phyloP scores from a whole-genome alignment of 2,329 filamentous ascomycete genomes.

The Kalmusia sp. region DNA sequence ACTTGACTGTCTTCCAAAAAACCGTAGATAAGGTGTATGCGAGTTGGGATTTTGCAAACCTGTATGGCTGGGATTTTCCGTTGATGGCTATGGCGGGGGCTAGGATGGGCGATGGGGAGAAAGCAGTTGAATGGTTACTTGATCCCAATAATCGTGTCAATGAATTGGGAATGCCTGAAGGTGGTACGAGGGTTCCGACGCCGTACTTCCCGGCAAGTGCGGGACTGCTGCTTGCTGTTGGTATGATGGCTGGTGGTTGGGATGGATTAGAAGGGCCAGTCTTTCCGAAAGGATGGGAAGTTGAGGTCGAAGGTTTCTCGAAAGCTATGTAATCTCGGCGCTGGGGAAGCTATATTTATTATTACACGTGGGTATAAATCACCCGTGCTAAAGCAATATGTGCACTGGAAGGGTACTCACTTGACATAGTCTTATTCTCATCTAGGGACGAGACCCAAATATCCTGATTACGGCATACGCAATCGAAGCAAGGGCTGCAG shows the following conservation, averaged over 20 bases:
- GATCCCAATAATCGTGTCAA: slow-evolving; percentile 62
- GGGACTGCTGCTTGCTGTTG: slow-evolving; percentile 59
- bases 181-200: slow-evolving; percentile 61
- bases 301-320: slow-evolving; percentile 57
- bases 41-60: slow-evolving; percentile 44
- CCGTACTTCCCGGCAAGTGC: slow-evolving; percentile 64
- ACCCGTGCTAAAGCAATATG: too few relatives aligned
- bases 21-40: slow-evolving; percentile 38
- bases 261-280: slow-evolving; percentile 56
- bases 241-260: slow-evolving; percentile 66
- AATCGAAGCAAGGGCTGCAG: too few relatives aligned
- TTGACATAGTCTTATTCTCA: too few relatives aligned
- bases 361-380: too few relatives aligned
- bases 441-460: too few relatives aligned
- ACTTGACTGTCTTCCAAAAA: slow-evolving; percentile 35
- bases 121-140: slow-evolving; percentile 50
- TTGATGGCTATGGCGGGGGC: slow-evolving; percentile 41
- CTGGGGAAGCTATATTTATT: neutral
- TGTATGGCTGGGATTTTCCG: slow-evolving; percentile 45
- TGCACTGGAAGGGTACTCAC: too few relatives aligned
- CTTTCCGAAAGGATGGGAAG: slow-evolving; percentile 59
- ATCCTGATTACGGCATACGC: too few relatives aligned
- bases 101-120: slow-evolving; percentile 34
- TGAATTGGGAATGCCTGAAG: slow-evolving; percentile 63
- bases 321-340: slow-evolving; percentile 27